Evolutionary conservation across 2,329 filamentous ascomycete species (phyloP).

Genomic region (Elsinoe fawcettii): DNA sequence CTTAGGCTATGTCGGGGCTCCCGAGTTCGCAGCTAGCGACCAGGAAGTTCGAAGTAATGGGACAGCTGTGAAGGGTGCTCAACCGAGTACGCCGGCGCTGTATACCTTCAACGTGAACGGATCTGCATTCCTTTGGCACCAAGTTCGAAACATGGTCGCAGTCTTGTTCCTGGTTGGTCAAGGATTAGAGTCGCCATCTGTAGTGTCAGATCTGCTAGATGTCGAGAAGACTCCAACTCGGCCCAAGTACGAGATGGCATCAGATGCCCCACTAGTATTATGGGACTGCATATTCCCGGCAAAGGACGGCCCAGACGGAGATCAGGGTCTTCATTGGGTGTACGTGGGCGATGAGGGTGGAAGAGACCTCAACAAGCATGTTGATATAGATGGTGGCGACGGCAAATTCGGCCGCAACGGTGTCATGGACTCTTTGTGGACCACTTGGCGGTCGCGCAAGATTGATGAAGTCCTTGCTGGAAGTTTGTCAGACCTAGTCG

Average conservation of each 20-base stretch:
- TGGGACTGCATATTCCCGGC: constrained; percentile 83
- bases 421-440: constrained; percentile 71
- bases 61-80: background rate
- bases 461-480: constrained; percentile 82
- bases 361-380: constrained; percentile 25
- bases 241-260: constrained; percentile 84
- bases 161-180: constrained; percentile 90
- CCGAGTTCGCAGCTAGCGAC: constrained; percentile 38
- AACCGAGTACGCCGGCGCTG: constrained; percentile 48
- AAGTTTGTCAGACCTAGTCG: constrained; percentile 59
- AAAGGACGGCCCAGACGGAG: constrained; percentile 32
- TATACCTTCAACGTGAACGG: constrained; percentile 86
- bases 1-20: constrained; percentile 47
- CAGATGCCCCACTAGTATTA: constrained; percentile 80
- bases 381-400: constrained; percentile 37
- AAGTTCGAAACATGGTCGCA: constrained; percentile 89
- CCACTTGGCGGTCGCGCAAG: constrained; percentile 72
- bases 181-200: constrained; percentile 65
- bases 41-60: background rate
- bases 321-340: constrained; percentile 67
- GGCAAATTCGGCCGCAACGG: constrained; percentile 58
- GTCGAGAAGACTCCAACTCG: constrained; percentile 61
- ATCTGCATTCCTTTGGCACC: constrained; percentile 94
- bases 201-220: constrained; percentile 71
- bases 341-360: constrained; percentile 62